Evolutionary conservation across 2,329 filamentous ascomycete species (phyloP), one percentile per base, ranked within the genome.

Genomic region (Xylaria sp.): DNA sequence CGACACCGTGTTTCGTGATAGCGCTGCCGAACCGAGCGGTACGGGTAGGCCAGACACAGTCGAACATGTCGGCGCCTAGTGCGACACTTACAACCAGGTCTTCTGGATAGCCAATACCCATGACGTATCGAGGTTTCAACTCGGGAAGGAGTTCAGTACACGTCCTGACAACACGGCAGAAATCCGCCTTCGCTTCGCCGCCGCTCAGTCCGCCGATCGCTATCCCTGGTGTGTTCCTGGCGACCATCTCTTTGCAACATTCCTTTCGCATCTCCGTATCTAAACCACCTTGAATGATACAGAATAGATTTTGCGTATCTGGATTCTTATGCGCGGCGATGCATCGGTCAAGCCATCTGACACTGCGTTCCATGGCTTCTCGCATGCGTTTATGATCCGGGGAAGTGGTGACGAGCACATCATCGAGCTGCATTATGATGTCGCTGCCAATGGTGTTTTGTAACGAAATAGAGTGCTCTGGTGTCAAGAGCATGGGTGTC

Each of bases 351-450:
- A 99, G 86, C 96, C 96, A 99, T 44, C 96, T 89, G 7, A 99
- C 89, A 61, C 93, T 97, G 62, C 96, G 90, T 76, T 96, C 87
- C 94, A 97, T 98, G 56, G 96, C 96, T 79, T 97, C 93, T 68
- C 90, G 88, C 88, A 99, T 98, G 60, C 96, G 90, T 22, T 84
- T 90, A 63, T 88, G 84, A 79, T 99, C 96, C 0, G 95, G 95
- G 0, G 94, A 97, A 0, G 96, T 99, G 0, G 96, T 98, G 33
- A 94, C 95, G 58, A 99, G 91, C 15, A 99, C 96, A 79, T 99
- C 96, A 83, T 99, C 96, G 3, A 99, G 89, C 81, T 99, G 96
- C 96, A 99, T 99, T 72, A 98, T 97, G 73, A 99, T 98, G 80
- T 99, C 96, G 70, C 93, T 97, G 70, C 96, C 96, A 75, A 99